Evolutionary conservation across 2,329 filamentous ascomycete species (phyloP), one percentile per base, ranked within the genome.

Genomic region (Cryphonectria japonica): DNA sequence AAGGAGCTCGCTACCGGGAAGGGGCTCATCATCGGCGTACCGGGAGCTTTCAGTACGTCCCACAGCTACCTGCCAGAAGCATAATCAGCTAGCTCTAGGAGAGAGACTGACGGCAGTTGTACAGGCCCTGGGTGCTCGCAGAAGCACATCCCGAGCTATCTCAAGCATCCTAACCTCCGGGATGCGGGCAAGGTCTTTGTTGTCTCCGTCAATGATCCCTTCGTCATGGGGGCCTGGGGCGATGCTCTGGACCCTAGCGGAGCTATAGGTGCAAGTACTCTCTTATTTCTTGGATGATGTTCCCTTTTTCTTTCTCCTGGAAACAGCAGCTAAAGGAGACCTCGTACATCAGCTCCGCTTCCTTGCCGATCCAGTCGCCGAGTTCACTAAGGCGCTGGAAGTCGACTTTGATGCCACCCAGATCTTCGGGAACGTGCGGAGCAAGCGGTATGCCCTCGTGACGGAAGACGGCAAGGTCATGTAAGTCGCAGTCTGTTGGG

Each of bases 151-250:
- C 95, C 95, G 0, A 92, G 93, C 69, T 98, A 94, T 83, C 92
- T 98, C 81, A 90, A 89, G 78, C 92, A 93, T 79, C 87, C 91
- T 69, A 89, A 91, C 80, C 86, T 97, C 76, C 93, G 93, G 83
- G 86, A 91, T 72, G 93, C 93, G 41, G 95, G 94, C 65, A 86
- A 92, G 77, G 93, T 97, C 62, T 97, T 97, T 78, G 93, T 98
- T 57, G 90, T 98, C 70, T 91, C 93, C 22, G 95, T 98, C 79
- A 98, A 98, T 80, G 95, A 98, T 80, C 89, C 94, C 29, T 98
- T 98, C 80, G 95, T 97, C 93, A 97, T 95, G 88, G 97, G 97
- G 82, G 95, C 94, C 6, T 98, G 95, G 94, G 90, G 84, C 63
- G 88, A 92, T 74, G 85, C 88, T 73, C 86, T 98, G 60, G 94